A percentile compares a stretch with the other conserved stretches of the same genome.
Conservation (phyloP, 2,329 filamentous ascomycete species). For the Pseudopithomyces maydicus region DNA sequence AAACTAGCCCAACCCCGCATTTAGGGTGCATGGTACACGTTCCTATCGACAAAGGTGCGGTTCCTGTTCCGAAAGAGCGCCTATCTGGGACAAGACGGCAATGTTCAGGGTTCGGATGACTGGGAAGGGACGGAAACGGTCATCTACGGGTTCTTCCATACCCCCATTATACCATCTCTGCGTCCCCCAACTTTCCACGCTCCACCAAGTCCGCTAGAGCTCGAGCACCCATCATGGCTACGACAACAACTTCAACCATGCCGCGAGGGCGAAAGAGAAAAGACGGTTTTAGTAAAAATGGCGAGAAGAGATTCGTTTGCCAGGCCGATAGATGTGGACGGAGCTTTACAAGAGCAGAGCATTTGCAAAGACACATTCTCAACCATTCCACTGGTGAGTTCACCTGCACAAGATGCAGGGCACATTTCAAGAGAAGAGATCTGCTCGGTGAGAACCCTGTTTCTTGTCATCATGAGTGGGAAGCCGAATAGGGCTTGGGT, state of each 20-base stretch:
- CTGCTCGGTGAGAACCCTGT: conserved; percentile 55
- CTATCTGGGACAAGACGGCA: conserved; percentile 16
- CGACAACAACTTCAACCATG: conserved; percentile 41
- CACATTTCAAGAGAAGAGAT: conserved; percentile 66
- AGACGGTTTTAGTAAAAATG: conserved; percentile 45
- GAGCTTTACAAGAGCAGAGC: conserved; percentile 92
- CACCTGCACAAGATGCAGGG: conserved; percentile 64
- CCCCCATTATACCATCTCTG: conserved; percentile 33
- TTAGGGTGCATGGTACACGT: background rate
- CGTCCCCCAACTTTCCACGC: conserved; percentile 38
- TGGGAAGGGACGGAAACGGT: background rate
- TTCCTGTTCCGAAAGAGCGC: conserved; percentile 2
- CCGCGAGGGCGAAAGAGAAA: conserved; percentile 71
- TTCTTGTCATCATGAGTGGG: conserved; percentile 6
- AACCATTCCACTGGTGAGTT: conserved; percentile 70
- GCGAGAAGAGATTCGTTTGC: conserved; percentile 67
- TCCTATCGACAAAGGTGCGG: background rate
- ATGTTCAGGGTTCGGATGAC: background rate
- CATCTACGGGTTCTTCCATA: conserved; percentile 2
- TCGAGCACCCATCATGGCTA: conserved; percentile 19
- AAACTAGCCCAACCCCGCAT: conserved; percentile 8
- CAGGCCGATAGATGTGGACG: conserved; percentile 85
- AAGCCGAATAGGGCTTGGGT: conserved; percentile 1
- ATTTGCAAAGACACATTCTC: conserved; percentile 91
- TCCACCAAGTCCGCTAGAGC: conserved; percentile 5